Conservation (phyloP, 768 basidiomycete genomes). For the Pulveroboletus sp. region DNA sequence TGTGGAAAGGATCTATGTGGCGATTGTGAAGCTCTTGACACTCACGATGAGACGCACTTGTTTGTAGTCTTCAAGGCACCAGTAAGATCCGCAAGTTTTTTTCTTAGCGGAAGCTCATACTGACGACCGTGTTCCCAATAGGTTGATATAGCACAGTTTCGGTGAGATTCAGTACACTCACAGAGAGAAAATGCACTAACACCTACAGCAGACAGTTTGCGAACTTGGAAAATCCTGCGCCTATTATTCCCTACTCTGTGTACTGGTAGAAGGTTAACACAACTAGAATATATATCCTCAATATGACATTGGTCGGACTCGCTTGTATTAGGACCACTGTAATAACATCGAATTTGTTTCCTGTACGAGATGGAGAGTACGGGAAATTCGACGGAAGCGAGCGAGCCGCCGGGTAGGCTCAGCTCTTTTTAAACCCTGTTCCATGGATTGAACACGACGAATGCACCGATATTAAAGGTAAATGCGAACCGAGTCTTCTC, state of each 20-base stretch:
- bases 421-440: slow-evolving; percentile 33
- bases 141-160: slow-evolving; percentile 73
- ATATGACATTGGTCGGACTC: neutral
- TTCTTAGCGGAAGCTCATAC: neutral
- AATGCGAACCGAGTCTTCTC: slow-evolving; percentile 64
- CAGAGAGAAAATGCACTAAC: slow-evolving; percentile 6
- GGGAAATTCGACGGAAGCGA: neutral
- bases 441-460: neutral
- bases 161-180: slow-evolving; percentile 37
- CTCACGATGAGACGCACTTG: slow-evolving; percentile 76
- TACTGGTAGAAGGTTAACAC: slow-evolving; percentile 37
- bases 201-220: slow-evolving; percentile 41
- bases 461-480: neutral
- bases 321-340: slow-evolving; percentile 4
- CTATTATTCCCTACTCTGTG: slow-evolving; percentile 59
- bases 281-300: slow-evolving; percentile 2
- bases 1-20: slow-evolving; percentile 86
- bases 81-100: slow-evolving; percentile 36
- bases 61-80: slow-evolving; percentile 86
- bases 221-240: slow-evolving; percentile 56
- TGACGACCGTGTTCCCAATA: slow-evolving; percentile 24
- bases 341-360: neutral
- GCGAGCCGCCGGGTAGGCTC: neutral
- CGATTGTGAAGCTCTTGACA: slow-evolving; percentile 73
- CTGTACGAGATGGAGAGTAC: neutral